phyloP scores from a whole-genome alignment of 1,139 yeast genomes.

The Yamadazyma diddensiae region DNA sequence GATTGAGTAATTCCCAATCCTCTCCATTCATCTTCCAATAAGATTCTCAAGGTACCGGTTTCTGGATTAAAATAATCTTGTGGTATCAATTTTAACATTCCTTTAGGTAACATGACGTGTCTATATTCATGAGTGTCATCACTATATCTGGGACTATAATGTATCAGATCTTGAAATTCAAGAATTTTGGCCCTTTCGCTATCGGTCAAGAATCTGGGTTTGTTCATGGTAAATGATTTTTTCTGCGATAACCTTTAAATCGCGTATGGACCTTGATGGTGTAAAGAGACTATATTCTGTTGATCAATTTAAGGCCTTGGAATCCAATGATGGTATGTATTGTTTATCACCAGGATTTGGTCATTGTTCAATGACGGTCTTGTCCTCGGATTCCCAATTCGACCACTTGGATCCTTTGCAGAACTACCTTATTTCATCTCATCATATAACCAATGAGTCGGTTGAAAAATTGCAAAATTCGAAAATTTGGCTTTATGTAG shows the following conservation, averaged over 20 bases:
- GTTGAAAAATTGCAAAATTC: too few species aligned
- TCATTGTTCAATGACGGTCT: too few species aligned
- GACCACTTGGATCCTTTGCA: too few species aligned
- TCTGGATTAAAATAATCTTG: slow-evolving; percentile 93
- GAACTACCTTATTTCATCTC: too few species aligned
- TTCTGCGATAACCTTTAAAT: too few species aligned
- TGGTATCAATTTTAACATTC: slow-evolving; percentile 94
- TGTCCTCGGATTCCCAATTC: too few species aligned
- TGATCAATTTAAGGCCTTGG: too few species aligned
- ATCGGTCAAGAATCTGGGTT: slow-evolving; percentile 71
- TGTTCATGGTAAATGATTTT: slow-evolving; percentile 11
- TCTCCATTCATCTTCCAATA: slow-evolving; percentile 97
- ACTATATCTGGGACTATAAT: slow-evolving; percentile 87
- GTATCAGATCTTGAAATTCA: slow-evolving; percentile 92
- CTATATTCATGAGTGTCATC: slow-evolving; percentile 86
- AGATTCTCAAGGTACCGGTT: slow-evolving; percentile 87
- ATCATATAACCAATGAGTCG: too few species aligned
- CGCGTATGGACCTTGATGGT: too few species aligned
- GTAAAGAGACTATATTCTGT: too few species aligned
- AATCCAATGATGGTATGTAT: too few species aligned
- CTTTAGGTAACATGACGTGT: slow-evolving; percentile 96
- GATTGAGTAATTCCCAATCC: slow-evolving; percentile 97
- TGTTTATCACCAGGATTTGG: too few species aligned
- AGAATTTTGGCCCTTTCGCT: slow-evolving; percentile 82
- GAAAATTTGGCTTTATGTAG: background rate